Base-by-base conservation (phyloP, 495 filamentous ascomycete species). In the Xylaria longipes region DNA sequence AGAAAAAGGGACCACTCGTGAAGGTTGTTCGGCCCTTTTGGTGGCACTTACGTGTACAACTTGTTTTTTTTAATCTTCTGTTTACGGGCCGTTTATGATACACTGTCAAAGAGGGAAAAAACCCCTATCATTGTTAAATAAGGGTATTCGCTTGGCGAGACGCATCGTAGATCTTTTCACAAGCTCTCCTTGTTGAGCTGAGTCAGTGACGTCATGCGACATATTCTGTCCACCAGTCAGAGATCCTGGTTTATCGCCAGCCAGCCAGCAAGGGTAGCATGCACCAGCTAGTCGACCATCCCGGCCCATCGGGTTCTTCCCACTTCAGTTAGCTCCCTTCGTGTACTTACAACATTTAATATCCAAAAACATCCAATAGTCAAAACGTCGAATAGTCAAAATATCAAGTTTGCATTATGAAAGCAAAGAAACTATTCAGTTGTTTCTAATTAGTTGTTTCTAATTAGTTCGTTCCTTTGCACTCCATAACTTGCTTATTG, bases 71-170 rank as follows among this genome's bases (percentile, higher is more conserved):
- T 5, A 31, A 3, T 17, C 27, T 29, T 15, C 17, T 56, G 52
- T 56, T 31, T 31, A 31, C 52, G 27, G 25, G 27, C 52, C 52
- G 27, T 56, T 29, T 56, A 56, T 17, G 22, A 52, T 31, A 29
- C 52, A 29, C 7, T 29, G 50, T 54, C 5, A 1, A 41, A 5
- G 17, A 48, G 46, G 11, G 17, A 56, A 17, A 56, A 14, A 3
- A 17, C 39, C 17, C 52, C 17, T 56, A 33, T 56, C 52, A 22
- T 15, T 20, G 22, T 22, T 60, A 35, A 60, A 37, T 56, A 60
- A 60, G 57, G 27, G 33, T 37, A 60, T 60, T 58, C 8, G 31
- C 57, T 60, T 37, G 57, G 57, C 57, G 20, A 22, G 29, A 60
- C 8, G 57, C 57, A 22, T 8, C 25, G 57, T 22, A 60, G 57